Base-by-base conservation (phyloP, 192 early-diverging fungal species). In the Paraglomus occultum region DNA sequence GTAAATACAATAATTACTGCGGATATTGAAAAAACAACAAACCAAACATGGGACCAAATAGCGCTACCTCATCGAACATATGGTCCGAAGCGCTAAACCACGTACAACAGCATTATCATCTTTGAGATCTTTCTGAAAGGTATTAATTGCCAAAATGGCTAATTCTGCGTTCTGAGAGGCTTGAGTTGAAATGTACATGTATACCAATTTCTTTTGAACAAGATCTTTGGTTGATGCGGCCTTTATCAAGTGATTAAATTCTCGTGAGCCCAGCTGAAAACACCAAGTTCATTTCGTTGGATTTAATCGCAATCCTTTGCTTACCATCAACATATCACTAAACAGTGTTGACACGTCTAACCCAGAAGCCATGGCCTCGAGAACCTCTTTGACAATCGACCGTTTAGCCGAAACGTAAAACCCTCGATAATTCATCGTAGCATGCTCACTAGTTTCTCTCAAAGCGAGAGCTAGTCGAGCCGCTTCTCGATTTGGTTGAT, bases 291-390 rank as follows among this genome's bases (percentile, higher is more conserved):
- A 18, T 40, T n/a, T 10, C 5, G 20, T 12, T 1, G 7, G 9
- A 43, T 64, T 15, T 3, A 51, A 51, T 17, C 31, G 1, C 3
- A 31, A 3, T 31, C 31, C 31, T 48, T 22, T 7, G 46, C 40
- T 53, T 8, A 80, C 78, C 75, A 73, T 76, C 20, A 80, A 70
- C 31, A 80, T 46, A 42, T 62, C 45, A 46, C 74, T 63, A 68
- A 80, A 80, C 43, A 76, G 40, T 6, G 74, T 57, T 8, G 78
- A 80, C 40, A 80, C 78, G 51, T 80, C 78, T 10, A 76, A 67
- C 8, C 78, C 78, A 38, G 73, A 64, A 8, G 73, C 73, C 74
- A 80, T 76, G 40, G 72, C 67, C 20, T 76, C 75, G 12, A 76
- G 71, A 12, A 80, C 70, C 45, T 54, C 55, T 6, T 54, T 67